Conservation (phyloP, 2,329 filamentous ascomycete genomes). For the Hypoxylon sp. region DNA sequence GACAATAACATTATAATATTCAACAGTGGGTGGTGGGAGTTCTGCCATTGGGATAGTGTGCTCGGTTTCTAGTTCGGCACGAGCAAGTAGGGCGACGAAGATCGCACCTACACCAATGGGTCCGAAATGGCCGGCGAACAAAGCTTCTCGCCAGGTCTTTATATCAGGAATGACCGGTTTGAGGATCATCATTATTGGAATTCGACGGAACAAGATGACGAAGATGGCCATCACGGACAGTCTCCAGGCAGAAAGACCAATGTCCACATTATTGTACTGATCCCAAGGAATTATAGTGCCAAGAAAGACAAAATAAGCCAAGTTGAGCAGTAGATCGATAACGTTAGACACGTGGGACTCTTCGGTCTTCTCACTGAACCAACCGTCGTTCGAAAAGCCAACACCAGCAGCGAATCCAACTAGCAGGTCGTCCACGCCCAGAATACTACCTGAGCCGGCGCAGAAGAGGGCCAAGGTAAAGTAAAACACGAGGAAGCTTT, state of each 20-base stretch:
- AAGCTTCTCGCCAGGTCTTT: slow-evolving; percentile 96
- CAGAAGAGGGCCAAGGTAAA: slow-evolving; percentile 97
- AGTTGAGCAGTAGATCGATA: slow-evolving; percentile 95
- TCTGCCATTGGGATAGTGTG: slow-evolving; percentile 79
- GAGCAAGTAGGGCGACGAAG: slow-evolving; percentile 92
- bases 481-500: slow-evolving; percentile 99
- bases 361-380: slow-evolving; percentile 98
- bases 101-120: slow-evolving; percentile 98
- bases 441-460: slow-evolving; percentile 90
- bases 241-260: slow-evolving; percentile 88
- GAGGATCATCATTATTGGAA: slow-evolving; percentile 91
- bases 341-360: slow-evolving; percentile 99
- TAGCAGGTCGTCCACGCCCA: slow-evolving; percentile 93
- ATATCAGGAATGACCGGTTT: slow-evolving; percentile 97
- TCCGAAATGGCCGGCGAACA: slow-evolving; percentile 97
- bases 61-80: slow-evolving; percentile 88
- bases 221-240: slow-evolving; percentile 94
- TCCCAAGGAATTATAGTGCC: slow-evolving; percentile 98
- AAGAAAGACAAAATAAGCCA: slow-evolving; percentile 98
- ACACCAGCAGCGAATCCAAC: slow-evolving; percentile 96
- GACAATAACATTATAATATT: slow-evolving; percentile 79
- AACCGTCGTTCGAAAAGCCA: slow-evolving; percentile 99
- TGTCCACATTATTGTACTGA: slow-evolving; percentile 81
- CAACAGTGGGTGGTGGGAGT: slow-evolving; percentile 68
- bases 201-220: slow-evolving; percentile 94